These are phyloP conservation scores for Xylariaceae sp. DNA, from an alignment of 2,329 filamentous ascomycete genomes.

Conservation along the genomic window DNA sequence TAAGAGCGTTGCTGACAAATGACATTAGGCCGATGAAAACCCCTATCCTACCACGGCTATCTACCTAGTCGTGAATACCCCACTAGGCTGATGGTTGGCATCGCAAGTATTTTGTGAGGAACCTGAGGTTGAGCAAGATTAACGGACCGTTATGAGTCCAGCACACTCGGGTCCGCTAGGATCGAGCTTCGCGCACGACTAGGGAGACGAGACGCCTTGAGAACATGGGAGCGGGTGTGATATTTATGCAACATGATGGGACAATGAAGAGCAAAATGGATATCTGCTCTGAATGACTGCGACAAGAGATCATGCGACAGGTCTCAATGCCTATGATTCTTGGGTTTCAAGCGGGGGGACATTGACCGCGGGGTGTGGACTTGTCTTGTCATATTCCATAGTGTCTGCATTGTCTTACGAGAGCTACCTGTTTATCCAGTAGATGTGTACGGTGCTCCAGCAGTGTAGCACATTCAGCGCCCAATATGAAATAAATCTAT, in stretches of 20 bases:
- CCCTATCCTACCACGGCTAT: too few relatives aligned
- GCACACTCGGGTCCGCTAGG: too few relatives aligned
- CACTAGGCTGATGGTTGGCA: not conserved
- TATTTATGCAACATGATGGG: not conserved
- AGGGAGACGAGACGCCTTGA: not conserved
- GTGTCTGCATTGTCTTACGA: slow-evolving; percentile 8
- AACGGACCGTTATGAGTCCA: not conserved
- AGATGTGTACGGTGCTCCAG: not conserved
- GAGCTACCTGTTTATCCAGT: not conserved
- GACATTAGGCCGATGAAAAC: too few relatives aligned
- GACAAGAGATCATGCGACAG: not conserved
- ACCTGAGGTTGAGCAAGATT: not conserved
- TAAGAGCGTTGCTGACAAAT: not conserved
- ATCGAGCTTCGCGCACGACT: too few relatives aligned
- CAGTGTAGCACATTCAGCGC: not conserved
- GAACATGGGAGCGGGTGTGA: too few relatives aligned
- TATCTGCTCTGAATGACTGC: not conserved
- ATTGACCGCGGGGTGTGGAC: not conserved
- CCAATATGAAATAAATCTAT: not conserved
- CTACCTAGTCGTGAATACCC: too few relatives aligned
- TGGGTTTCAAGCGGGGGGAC: not conserved
- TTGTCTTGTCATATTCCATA: not conserved
- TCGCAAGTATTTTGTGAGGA: too few relatives aligned
- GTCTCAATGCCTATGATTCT: not conserved
- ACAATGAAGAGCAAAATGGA: too few relatives aligned